Base-by-base conservation (phyloP, 1,139 yeast species). In the Geotrichum restrictum region DNA sequence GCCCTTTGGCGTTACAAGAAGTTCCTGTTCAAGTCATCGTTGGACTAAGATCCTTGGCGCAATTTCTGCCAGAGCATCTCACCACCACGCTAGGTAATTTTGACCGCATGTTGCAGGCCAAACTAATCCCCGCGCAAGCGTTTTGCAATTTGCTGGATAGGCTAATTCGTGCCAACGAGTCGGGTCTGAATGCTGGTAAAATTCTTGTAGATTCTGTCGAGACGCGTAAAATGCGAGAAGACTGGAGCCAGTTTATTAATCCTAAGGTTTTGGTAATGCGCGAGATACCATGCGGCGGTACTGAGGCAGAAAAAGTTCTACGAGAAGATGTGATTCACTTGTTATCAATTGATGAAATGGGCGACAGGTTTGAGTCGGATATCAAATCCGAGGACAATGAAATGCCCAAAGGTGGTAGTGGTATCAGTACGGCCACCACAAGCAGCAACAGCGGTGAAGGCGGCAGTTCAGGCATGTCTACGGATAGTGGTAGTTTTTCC, bases 1-100 rank as follows among this genome's bases (percentile, higher is more conserved):
- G 84, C n/a, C 83, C 83, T 39, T 69, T 85, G 55, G 80, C 81
- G n/a, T 68, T 82, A 39, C 87, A 84, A 60, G 75, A 74, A 51
- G 78, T 83, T 8, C 87, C 88, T 1, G 70, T 70, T 0, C 76
- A 77, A 24, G 82, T 83, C n/a, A 62, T 81, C 33, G 66, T 68
- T 4, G 65, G 65, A 3, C 59, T 71, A 27, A 62, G 67, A 22
- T 60, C 66, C 6, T 57, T 71, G 36, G 59, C 69, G 11, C 62
- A 63, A 42, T 59, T 64, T 31, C 56, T 71, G 48, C 68, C 67
- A 5, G 60, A 58, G 19, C 64, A 63, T 33, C 41, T 53, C 44
- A 56, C 59, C 13, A 50, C 54, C 6, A 54, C 63, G 6, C 54
- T 74, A 64, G 70, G 69, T 38, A 75, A 77, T 53, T 72, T 84